A percentile compares a stretch with the other conserved stretches of the same genome.
Evolutionary conservation across 1,284 basidiomycete genomes (phyloP).

Genomic region (Heliocybe sulcata): DNA sequence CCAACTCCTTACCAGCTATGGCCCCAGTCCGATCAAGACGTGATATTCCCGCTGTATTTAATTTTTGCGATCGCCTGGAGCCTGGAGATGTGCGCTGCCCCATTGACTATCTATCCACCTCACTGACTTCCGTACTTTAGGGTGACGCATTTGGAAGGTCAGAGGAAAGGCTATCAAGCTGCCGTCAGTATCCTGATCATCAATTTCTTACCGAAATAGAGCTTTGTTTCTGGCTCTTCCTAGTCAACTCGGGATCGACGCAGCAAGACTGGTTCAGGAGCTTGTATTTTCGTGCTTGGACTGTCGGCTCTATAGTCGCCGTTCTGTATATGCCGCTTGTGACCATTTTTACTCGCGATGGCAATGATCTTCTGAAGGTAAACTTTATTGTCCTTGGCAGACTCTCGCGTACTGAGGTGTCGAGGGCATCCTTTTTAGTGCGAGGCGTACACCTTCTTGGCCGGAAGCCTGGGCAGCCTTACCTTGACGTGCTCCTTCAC

Average conservation of each 20-base stretch:
- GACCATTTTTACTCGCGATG: constrained; percentile 48
- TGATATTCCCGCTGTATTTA: constrained; percentile 57
- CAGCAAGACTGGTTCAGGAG: constrained; percentile 73
- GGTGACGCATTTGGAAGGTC: constrained; percentile 74
- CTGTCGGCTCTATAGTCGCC: constrained; percentile 52
- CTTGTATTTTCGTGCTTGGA: constrained; percentile 64
- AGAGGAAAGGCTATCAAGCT: not conserved
- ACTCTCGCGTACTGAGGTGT: not conserved
- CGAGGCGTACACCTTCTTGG: constrained; percentile 62
- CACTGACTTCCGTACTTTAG: constrained; percentile 24
- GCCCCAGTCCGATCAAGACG: constrained; percentile 33
- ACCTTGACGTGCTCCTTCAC: constrained; percentile 62
- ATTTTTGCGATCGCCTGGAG: constrained; percentile 59
- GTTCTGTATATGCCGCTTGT: constrained; percentile 62
- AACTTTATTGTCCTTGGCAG: constrained; percentile 9
- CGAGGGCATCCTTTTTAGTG: constrained; percentile 30
- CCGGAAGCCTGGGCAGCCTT: constrained; percentile 61
- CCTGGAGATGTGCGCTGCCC: constrained; percentile 56
- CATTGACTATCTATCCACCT: not conserved
- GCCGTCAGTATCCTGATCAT: not conserved
- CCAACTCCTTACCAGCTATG: constrained; percentile 58
- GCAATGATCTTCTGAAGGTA: constrained; percentile 50
- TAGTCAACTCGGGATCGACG: constrained; percentile 52
- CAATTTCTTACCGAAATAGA: constrained; percentile 32
- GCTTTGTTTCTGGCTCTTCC: constrained; percentile 77